Evolutionary conservation across 2,329 filamentous ascomycete species (phyloP).

Genomic region (Aureobasidium sp.): DNA sequence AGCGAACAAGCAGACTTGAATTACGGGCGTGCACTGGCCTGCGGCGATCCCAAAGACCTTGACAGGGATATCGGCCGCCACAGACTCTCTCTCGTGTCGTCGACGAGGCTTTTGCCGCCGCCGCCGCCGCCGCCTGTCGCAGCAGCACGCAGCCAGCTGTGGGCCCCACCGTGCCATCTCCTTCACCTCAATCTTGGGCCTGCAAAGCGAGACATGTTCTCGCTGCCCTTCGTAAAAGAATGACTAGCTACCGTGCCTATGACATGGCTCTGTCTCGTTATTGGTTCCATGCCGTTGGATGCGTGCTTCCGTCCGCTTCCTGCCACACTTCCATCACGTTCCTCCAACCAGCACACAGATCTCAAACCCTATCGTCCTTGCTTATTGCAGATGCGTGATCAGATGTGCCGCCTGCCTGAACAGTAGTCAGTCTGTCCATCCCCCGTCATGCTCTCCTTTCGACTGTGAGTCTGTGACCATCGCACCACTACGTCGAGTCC

Average conservation of each 20-base stretch:
- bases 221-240: not conserved
- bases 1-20: constrained; percentile 5
- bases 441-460: too few relatives aligned
- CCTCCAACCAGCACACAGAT: constrained; percentile 8
- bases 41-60: constrained; percentile 9
- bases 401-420: not conserved
- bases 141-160: too few relatives aligned
- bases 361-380: constrained; percentile 13
- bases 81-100: constrained; percentile 12
- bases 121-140: not conserved
- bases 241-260: not conserved
- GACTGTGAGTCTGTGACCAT: not conserved
- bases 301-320: constrained; percentile 12
- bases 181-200: too few relatives aligned
- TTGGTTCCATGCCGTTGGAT: constrained; percentile 9
- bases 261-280: too few relatives aligned
- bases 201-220: not conserved
- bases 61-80: constrained; percentile 15
- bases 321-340: constrained; percentile 14
- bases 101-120: constrained; percentile 6
- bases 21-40: constrained; percentile 9
- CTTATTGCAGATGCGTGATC: constrained; percentile 13
- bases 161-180: not conserved
- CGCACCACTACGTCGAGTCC: not conserved
- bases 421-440: not conserved